These are phyloP conservation scores for Mrakia frigida DNA, from an alignment of 768 basidiomycete species.

Conservation along the genomic window DNA sequence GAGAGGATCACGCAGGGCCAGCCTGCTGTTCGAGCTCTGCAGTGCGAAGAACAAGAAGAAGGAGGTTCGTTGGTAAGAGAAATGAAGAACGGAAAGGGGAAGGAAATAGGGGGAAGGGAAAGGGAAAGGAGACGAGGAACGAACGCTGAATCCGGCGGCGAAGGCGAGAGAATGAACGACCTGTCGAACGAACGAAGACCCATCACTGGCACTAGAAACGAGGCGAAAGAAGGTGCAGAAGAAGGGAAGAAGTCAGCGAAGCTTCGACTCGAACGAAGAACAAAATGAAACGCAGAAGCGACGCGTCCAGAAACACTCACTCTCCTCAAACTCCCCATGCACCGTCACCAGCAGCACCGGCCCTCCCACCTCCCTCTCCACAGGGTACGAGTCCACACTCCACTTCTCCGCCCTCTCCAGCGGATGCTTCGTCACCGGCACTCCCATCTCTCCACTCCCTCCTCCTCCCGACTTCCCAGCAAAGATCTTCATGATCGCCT, in stretches of 20 bases:
- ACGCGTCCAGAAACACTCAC: slow-evolving; percentile 50
- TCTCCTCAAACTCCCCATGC: slow-evolving; percentile 86
- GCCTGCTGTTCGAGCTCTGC: slow-evolving; percentile 68
- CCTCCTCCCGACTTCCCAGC: slow-evolving; percentile 50
- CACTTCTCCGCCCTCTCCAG: slow-evolving; percentile 75
- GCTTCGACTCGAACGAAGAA: not conserved
- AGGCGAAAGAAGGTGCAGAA: not conserved
- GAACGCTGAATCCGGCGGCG: slow-evolving; percentile 74
- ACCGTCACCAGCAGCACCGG: slow-evolving; percentile 61
- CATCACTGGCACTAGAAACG: slow-evolving; percentile 56
- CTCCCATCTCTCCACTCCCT: slow-evolving; percentile 51
- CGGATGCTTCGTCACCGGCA: slow-evolving; percentile 80
- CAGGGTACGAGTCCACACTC: slow-evolving; percentile 75
- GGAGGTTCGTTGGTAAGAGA: not conserved
- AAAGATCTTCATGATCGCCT: slow-evolving; percentile 58
- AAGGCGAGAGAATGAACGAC: slow-evolving; percentile 77
- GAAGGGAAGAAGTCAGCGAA: not conserved
- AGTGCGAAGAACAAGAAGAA: too few relatives aligned
- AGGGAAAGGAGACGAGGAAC: slow-evolving; percentile 43
- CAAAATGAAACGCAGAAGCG: slow-evolving; percentile 19
- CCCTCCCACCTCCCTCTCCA: slow-evolving; percentile 43
- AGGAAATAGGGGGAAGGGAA: slow-evolving; percentile 29
- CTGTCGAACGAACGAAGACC: slow-evolving; percentile 91
- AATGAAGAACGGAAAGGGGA: not conserved
- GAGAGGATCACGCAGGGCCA: slow-evolving; percentile 90